phyloP scores from a whole-genome alignment of 768 basidiomycete genomes.

The Mycena galopus region DNA sequence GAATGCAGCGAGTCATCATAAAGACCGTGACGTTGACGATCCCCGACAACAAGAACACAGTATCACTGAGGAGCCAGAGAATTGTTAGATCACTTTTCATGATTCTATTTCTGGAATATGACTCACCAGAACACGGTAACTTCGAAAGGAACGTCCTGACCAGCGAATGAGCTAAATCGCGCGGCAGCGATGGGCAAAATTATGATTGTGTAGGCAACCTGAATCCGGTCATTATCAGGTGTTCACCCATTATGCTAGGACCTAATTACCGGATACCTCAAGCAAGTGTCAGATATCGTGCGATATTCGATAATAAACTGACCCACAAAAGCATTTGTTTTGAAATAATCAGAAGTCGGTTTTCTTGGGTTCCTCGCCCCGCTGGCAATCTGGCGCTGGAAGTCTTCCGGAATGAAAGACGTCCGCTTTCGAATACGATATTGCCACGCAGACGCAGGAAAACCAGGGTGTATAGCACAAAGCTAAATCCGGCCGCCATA shows the following conservation, averaged over 20 bases:
- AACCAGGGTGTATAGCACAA: constrained; percentile 62
- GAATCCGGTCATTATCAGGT: constrained; percentile 1
- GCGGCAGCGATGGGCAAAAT: constrained; percentile 62
- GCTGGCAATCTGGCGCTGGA: too few species aligned
- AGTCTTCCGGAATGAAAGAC: constrained; percentile 40
- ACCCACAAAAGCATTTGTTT: constrained; percentile 66
- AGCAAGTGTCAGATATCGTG: constrained; percentile 15
- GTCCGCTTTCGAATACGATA: constrained; percentile 54
- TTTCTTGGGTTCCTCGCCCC: constrained; percentile 43
- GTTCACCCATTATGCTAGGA: constrained; percentile 10
- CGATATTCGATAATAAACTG: background rate
- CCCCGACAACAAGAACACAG: constrained; percentile 56
- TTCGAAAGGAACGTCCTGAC: constrained; percentile 57
- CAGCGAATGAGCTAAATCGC: constrained; percentile 59
- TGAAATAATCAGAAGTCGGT: constrained; percentile 50
- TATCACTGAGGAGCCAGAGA: constrained; percentile 43
- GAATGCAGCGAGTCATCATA: constrained; percentile 50
- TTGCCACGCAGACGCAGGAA: constrained; percentile 65
- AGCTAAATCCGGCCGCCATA: constrained; percentile 56
- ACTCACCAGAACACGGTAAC: constrained; percentile 59
- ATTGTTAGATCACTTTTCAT: background rate
- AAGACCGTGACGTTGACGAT: constrained; percentile 55
- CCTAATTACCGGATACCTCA: constrained; percentile 48
- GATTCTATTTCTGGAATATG: constrained; percentile 4
- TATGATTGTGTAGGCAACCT: constrained; percentile 64